Evolutionary conservation across 2,329 filamentous ascomycete species (phyloP), one percentile per base, ranked within the genome.

Genomic region (Aspergillus puulaauensis): DNA sequence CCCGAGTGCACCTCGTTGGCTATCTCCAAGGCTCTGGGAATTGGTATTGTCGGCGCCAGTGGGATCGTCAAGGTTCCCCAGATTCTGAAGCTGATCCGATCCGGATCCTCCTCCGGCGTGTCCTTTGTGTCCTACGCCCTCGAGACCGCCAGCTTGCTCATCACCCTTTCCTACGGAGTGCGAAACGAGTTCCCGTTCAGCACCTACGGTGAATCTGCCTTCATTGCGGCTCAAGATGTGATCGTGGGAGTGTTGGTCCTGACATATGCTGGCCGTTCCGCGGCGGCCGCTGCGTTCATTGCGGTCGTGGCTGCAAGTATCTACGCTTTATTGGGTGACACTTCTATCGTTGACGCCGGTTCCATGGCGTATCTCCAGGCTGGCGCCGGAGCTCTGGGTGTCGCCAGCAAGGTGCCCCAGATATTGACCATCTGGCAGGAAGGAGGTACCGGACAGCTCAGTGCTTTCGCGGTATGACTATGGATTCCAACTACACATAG

Each of bases 21-120:
- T 66, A 84, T 98, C 71, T 96, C 90, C 70, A 99, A 99, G 80
- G 91, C 84, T 3, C 87, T 99, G 15, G 93, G 95, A 57, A 88
- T 98, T 66, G 95, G 88, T 73, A 99, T 99, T 77, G 92, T 99
- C 71, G 89, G 84, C 65, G 91, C 92, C 53, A 93, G 90, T 27
- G 88, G 90, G 54, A 86, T 98, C 68, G 93, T 99, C 80, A 99
- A 99, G 80, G 87, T 99, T 24, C 95, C 95, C 0, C 95, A 99
- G 81, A 93, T 99, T 72, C 76, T 97, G 75, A 99, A 99, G 81
- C 87, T 99, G 52, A 77, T 95, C 69, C 82, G 83, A 70, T 92
- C 91, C 48, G 85, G 87, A 69, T 96, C 91, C 50, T 87, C 92
- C 27, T 85, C 86, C 45, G 95, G 95, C 66, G 84, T 99, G 61